Evolutionary conservation across 768 basidiomycete species (phyloP).

Genomic region (Suillus brevipes): DNA sequence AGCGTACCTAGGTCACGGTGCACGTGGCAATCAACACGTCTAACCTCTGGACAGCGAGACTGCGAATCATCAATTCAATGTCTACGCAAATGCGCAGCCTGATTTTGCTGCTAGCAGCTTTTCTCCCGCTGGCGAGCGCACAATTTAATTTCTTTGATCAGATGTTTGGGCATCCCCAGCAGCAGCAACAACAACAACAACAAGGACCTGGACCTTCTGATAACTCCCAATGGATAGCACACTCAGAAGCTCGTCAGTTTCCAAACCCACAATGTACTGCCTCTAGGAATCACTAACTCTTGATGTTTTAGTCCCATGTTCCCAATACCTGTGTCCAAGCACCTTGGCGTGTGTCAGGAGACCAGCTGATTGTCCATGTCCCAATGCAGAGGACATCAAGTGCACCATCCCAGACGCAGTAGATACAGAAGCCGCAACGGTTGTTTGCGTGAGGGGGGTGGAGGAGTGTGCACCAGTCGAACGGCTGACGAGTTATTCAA

Average conservation of each 20-base stretch:
- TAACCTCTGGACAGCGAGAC: not conserved
- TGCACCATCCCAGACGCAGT: constrained; percentile 67
- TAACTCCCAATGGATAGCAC: constrained; percentile 63
- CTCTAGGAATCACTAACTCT: constrained; percentile 1
- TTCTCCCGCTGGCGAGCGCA: constrained; percentile 42
- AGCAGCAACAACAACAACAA: constrained; percentile 43
- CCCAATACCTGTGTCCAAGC: constrained; percentile 72
- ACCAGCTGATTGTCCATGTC: constrained; percentile 74
- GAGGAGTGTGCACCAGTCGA: constrained; percentile 65
- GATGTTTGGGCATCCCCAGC: constrained; percentile 62
- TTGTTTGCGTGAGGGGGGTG: constrained; percentile 68
- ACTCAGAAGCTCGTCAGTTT: constrained; percentile 61
- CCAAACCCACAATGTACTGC: not conserved
- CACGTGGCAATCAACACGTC: constrained; percentile 5
- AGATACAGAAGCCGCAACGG: constrained; percentile 54
- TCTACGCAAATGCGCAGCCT: constrained; percentile 18
- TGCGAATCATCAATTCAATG: not conserved
- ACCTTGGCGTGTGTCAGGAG: constrained; percentile 63
- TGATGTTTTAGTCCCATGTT: constrained; percentile 60
- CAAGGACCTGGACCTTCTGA: constrained; percentile 26
- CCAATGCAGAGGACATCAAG: constrained; percentile 72
- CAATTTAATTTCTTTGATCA: constrained; percentile 82
- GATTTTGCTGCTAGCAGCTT: constrained; percentile 18
- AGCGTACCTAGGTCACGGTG: not conserved
- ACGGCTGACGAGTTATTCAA: constrained; percentile 35